These are phyloP conservation scores for Sedum album DNA, from an alignment of 164 flowering plant species.

Conservation along the genomic window DNA sequence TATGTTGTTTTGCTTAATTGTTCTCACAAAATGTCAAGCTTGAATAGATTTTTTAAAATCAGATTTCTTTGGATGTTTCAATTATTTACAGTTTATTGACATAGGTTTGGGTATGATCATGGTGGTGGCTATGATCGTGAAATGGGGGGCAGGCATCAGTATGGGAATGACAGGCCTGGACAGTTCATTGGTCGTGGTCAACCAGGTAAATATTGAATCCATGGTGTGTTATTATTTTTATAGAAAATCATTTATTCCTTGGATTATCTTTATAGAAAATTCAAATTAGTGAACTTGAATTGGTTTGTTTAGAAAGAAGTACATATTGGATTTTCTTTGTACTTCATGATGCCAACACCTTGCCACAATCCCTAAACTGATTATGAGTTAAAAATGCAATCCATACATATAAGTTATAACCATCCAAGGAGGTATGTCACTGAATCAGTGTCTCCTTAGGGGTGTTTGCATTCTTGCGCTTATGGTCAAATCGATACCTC, in stretches of 20 bases:
- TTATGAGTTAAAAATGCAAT: not conserved
- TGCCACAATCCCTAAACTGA: not conserved
- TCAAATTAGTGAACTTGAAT: no score
- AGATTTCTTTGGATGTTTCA: not conserved
- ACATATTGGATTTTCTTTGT: not conserved
- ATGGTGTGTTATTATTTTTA: not conserved
- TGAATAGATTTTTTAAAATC: not conserved
- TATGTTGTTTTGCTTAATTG: not conserved
- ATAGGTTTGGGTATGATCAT: slow-evolving; percentile 33
- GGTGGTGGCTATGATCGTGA: slow-evolving; percentile 76
- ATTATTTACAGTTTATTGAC: not conserved
- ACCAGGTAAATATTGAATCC: slow-evolving; percentile 25
- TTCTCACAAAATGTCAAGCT: not conserved
- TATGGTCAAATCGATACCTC: no score
- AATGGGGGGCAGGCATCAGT: slow-evolving; percentile 62
- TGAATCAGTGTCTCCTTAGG: not conserved
- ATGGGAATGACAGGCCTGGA: slow-evolving; percentile 77
- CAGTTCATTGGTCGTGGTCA: slow-evolving; percentile 56
- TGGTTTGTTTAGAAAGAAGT: no score
- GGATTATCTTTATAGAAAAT: no score
- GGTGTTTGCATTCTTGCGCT: no score
- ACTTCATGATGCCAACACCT: not conserved
- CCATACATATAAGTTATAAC: not conserved
- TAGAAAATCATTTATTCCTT: no score
- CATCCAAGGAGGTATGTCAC: not conserved